These are phyloP conservation scores for Carex scoparia DNA, from an alignment of 176 grass and related monocot genomes.

Conservation along the genomic window DNA sequence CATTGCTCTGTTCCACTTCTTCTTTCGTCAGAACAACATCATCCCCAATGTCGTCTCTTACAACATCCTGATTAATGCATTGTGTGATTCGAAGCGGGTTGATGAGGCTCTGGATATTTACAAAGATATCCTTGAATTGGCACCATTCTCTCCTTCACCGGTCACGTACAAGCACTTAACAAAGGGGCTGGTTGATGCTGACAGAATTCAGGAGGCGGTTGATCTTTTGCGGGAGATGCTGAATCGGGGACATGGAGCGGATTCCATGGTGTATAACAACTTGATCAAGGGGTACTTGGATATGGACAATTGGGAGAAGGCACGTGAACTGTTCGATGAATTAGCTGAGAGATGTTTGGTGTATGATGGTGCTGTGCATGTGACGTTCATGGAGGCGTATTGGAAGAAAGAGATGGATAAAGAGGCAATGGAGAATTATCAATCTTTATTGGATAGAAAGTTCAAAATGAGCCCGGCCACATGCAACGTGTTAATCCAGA, in stretches of 20 bases:
- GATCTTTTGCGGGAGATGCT: constrained; percentile 45
- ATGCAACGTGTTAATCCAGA: constrained; percentile 43
- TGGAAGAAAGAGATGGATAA: constrained; percentile 47
- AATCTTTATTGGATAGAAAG: constrained; percentile 41
- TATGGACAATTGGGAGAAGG: constrained; percentile 36
- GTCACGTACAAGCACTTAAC: constrained; percentile 49
- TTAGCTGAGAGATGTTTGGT: constrained; percentile 49
- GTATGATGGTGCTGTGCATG: constrained; percentile 48
- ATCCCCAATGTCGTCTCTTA: constrained; percentile 60
- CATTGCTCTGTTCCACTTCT: constrained; percentile 34
- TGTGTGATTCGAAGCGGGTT: constrained; percentile 34
- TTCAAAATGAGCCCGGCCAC: constrained; percentile 56
- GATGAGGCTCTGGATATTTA: constrained; percentile 40
- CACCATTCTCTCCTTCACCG: constrained; percentile 40
- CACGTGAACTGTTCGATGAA: constrained; percentile 52
- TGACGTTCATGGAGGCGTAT: constrained; percentile 55
- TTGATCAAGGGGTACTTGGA: constrained; percentile 48
- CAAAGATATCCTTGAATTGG: constrained; percentile 28
- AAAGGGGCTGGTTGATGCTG: constrained; percentile 46
- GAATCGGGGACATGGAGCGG: constrained; percentile 40
- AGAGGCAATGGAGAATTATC: constrained; percentile 53
- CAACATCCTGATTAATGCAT: constrained; percentile 48
- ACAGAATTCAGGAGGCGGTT: constrained; percentile 33
- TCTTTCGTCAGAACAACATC: constrained; percentile 41
- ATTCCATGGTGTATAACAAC: constrained; percentile 57